Conservation (phyloP, 73 alveolate species). For the Durusdinium trenchii region DNA sequence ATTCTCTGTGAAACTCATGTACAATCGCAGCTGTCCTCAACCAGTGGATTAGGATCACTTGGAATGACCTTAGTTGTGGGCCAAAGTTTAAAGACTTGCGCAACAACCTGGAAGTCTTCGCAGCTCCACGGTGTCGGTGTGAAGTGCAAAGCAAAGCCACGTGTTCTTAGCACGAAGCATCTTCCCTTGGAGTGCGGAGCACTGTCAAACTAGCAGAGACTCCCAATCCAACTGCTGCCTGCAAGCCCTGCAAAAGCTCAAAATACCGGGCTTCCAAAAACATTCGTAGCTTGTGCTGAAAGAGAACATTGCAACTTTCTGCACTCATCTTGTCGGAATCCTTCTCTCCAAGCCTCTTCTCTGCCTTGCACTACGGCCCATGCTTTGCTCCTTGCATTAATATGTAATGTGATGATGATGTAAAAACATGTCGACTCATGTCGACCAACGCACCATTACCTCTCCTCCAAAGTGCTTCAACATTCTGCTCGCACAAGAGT, state of each 20-base stretch:
- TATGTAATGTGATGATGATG: background rate
- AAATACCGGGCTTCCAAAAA: background rate
- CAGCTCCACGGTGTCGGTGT: background rate
- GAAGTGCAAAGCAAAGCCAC: background rate
- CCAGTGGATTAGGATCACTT: conserved; percentile 67
- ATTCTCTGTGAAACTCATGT: background rate
- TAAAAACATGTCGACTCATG: background rate
- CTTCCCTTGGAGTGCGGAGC: conserved; percentile 83
- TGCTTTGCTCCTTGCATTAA: conserved; percentile 43
- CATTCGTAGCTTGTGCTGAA: background rate
- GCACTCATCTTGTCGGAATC: background rate
- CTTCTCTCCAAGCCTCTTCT: background rate
- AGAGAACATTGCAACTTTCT: background rate
- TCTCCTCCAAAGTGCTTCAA: conserved; percentile 86
- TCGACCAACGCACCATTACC: background rate
- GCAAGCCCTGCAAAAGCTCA: background rate
- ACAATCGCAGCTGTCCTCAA: conserved; percentile 11
- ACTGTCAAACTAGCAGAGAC: conserved; percentile 82
- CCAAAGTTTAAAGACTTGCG: background rate
- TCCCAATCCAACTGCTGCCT: conserved; percentile 47
- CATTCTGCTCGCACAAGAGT: conserved; percentile 79
- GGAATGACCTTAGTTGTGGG: conserved; percentile 55
- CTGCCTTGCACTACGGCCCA: conserved; percentile 89
- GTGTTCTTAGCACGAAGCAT: background rate
- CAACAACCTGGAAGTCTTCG: background rate